These are phyloP conservation scores for Apiotrichum laibachii DNA, from an alignment of 1,284 basidiomycete species.

Conservation along the genomic window DNA sequence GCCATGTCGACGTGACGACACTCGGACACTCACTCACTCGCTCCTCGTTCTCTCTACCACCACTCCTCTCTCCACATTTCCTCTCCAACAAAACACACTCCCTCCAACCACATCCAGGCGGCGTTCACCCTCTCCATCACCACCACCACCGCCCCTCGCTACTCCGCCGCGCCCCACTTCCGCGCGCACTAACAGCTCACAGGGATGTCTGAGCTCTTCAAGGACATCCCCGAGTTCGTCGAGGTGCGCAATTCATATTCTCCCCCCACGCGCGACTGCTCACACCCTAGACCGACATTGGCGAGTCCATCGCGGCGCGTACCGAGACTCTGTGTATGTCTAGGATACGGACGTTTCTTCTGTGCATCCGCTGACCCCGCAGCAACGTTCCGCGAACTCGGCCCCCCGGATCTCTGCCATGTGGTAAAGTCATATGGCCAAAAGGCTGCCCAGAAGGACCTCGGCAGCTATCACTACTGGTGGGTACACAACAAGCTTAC, in stretches of 20 bases:
- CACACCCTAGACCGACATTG: slow-evolving; percentile 72
- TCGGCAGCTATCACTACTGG: slow-evolving; percentile 87
- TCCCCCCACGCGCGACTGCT: background rate
- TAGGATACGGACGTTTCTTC: slow-evolving; percentile 14
- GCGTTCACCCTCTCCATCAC: too few species aligned
- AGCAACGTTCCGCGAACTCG: slow-evolving; percentile 94
- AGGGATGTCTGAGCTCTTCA: slow-evolving; percentile 55
- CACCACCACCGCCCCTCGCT: too few species aligned
- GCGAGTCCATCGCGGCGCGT: slow-evolving; percentile 81
- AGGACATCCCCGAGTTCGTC: slow-evolving; percentile 68
- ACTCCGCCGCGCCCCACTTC: too few species aligned
- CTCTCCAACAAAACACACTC: too few species aligned
- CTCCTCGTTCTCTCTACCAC: too few species aligned
- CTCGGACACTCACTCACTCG: too few species aligned
- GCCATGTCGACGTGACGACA: too few species aligned
- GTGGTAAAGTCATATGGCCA: slow-evolving; percentile 84
- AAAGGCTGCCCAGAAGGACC: slow-evolving; percentile 76
- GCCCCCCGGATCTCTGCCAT: slow-evolving; percentile 94
- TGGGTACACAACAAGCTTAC: slow-evolving; percentile 10
- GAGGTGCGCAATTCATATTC: slow-evolving; percentile 55
- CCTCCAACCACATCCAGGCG: too few species aligned
- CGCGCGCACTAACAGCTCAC: background rate
- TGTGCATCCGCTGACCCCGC: background rate
- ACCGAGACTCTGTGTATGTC: slow-evolving; percentile 85
- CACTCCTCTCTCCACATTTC: too few species aligned